Conservation (phyloP, 495 filamentous ascomycete species). For the Penicillium longicatenatum region DNA sequence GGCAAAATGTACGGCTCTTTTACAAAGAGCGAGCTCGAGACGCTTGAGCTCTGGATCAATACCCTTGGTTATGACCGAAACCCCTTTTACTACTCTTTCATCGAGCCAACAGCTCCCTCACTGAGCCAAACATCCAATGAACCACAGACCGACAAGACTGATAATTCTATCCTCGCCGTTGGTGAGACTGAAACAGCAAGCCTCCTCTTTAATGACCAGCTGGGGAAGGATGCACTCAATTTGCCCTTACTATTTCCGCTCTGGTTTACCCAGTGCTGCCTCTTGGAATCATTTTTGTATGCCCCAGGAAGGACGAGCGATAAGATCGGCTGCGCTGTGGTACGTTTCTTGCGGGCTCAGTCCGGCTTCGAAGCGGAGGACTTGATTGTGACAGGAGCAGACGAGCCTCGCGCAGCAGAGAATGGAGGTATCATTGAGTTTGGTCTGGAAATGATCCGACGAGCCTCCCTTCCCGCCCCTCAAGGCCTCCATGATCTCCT, state of each 20-base stretch:
- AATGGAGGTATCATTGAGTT: slow-evolving; percentile 31
- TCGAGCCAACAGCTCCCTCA: not conserved
- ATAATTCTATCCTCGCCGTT: too few relatives aligned
- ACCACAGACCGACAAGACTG: too few relatives aligned
- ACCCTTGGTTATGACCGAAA: not conserved
- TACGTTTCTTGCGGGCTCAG: slow-evolving; percentile 38
- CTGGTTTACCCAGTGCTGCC: slow-evolving; percentile 39
- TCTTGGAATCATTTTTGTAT: slow-evolving; percentile 34
- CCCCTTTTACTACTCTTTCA: slow-evolving; percentile 4
- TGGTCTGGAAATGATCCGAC: slow-evolving; percentile 32
- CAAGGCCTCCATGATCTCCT: slow-evolving; percentile 21
- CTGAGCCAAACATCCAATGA: too few relatives aligned
- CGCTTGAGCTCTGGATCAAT: slow-evolving; percentile 43
- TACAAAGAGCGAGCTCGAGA: slow-evolving; percentile 41
- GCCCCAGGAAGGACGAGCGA: slow-evolving; percentile 30
- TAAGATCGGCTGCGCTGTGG: slow-evolving; percentile 26
- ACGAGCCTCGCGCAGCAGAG: slow-evolving; percentile 25
- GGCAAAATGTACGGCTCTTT: slow-evolving; percentile 54
- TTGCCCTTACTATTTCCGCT: slow-evolving; percentile 28
- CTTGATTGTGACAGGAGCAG: slow-evolving; percentile 31
- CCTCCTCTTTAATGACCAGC: not conserved
- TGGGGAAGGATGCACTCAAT: not conserved
- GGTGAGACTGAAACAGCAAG: not conserved
- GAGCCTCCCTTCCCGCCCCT: slow-evolving; percentile 17
- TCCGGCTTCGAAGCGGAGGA: slow-evolving; percentile 33